A percentile compares a stretch with the other conserved stretches of the same genome.
Evolutionary conservation across 2,329 filamentous ascomycete genomes (phyloP).

Genomic region (Aspergillus caelatus): DNA sequence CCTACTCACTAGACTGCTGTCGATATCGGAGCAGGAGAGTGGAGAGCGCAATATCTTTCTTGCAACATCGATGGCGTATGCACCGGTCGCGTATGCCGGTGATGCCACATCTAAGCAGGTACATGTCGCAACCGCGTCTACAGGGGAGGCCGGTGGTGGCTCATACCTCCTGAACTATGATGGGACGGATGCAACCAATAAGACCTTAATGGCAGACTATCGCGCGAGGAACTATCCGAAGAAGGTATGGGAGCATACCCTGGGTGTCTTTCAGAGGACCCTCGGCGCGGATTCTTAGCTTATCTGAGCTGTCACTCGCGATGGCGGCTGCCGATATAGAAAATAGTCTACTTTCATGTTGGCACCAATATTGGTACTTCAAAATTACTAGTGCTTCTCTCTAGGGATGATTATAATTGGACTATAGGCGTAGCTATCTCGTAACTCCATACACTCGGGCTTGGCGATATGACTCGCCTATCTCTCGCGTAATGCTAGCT

Average conservation of each 20-base stretch:
- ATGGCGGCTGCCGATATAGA: too few relatives aligned
- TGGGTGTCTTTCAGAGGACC: slow-evolving; percentile 20
- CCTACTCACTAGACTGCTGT: not conserved
- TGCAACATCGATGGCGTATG: not conserved
- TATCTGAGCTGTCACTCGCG: too few relatives aligned
- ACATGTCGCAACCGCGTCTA: slow-evolving; percentile 14
- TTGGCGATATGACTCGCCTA: too few relatives aligned
- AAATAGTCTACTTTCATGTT: too few relatives aligned
- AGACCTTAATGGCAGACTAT: slow-evolving; percentile 27
- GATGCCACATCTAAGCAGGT: not conserved
- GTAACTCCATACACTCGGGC: not conserved
- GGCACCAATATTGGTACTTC: too few relatives aligned
- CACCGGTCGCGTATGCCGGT: not conserved
- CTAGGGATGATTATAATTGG: too few relatives aligned
- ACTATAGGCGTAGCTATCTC: too few relatives aligned
- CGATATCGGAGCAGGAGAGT: not conserved
- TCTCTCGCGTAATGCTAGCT: too few relatives aligned
- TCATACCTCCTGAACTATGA: slow-evolving; percentile 26
- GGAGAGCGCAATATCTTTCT: not conserved
- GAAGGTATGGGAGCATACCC: slow-evolving; percentile 35
- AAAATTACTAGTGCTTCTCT: too few relatives aligned
- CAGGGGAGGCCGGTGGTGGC: slow-evolving; percentile 31
- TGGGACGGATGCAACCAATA: slow-evolving; percentile 17
- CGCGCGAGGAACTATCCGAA: slow-evolving; percentile 25
- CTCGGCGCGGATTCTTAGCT: not conserved